Conservation (phyloP, 495 filamentous ascomycete genomes). For the Penicillium pancosmium region DNA sequence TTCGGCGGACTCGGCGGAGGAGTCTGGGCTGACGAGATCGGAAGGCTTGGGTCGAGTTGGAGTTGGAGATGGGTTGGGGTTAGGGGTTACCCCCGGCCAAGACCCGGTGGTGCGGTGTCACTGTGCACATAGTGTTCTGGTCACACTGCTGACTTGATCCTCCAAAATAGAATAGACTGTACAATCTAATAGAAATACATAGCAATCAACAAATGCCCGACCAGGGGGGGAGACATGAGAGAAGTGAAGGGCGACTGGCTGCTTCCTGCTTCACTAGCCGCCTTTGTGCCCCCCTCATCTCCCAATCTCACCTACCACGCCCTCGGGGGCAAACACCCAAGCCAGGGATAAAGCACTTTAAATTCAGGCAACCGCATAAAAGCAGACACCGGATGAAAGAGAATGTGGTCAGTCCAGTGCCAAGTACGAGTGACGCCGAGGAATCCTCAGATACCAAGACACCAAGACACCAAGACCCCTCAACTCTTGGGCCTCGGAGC, state of each 20-base stretch:
- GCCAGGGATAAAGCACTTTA: background rate
- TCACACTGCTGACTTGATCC: background rate
- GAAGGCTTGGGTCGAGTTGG: conserved; percentile 1
- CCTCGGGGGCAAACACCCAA: background rate
- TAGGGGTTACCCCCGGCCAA: conserved; percentile 6
- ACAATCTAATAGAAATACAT: background rate
- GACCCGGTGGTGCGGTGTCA: background rate
- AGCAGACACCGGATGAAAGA: background rate
- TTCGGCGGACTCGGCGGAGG: conserved; percentile 3
- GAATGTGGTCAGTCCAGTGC: background rate
- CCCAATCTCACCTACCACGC: too few species aligned
- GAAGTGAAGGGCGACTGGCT: background rate
- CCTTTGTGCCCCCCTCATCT: too few species aligned
- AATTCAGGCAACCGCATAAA: conserved; percentile 15
- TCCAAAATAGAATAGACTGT: background rate
- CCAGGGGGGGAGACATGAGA: background rate
- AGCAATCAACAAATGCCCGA: too few species aligned
- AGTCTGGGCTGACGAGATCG: background rate
- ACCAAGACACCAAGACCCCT: conserved; percentile 9
- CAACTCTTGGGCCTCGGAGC: conserved; percentile 29
- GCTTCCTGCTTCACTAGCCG: too few species aligned
- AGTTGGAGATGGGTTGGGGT: background rate
- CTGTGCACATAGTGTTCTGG: background rate
- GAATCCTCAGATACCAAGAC: conserved; percentile 18
- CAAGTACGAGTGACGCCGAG: conserved; percentile 1